Conservation (phyloP, 2,329 filamentous ascomycete species). For the Ophiostoma perfectum region DNA sequence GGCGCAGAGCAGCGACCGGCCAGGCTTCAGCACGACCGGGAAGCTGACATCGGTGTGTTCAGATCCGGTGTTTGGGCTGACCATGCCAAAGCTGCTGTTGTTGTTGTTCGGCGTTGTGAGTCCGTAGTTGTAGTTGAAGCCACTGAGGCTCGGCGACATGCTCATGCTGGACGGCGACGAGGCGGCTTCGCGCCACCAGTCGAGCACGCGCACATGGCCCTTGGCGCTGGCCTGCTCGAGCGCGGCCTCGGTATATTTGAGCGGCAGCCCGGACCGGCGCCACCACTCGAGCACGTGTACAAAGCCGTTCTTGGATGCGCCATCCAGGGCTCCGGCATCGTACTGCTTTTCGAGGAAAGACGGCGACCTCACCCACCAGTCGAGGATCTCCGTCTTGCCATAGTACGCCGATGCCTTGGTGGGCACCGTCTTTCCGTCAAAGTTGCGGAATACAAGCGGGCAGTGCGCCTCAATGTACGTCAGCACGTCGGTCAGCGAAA, state of each 20-base stretch:
- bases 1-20: constrained; percentile 76
- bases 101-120: not conserved
- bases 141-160: constrained; percentile 16
- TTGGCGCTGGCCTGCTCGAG: constrained; percentile 82
- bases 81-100: not conserved
- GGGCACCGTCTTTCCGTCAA: constrained; percentile 77
- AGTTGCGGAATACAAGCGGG: constrained; percentile 74
- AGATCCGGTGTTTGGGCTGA: not conserved
- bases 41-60: not conserved
- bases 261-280: constrained; percentile 64
- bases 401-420: constrained; percentile 86
- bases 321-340: constrained; percentile 76
- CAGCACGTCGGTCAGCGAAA: constrained; percentile 74
- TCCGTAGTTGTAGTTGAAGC: constrained; percentile 33
- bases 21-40: constrained; percentile 62
- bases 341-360: constrained; percentile 85
- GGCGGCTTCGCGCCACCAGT: constrained; percentile 79
- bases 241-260: constrained; percentile 81
- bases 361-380: constrained; percentile 83
- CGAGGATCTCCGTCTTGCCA: constrained; percentile 74
- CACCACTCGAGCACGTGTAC: constrained; percentile 88
- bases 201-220: constrained; percentile 77
- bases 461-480: constrained; percentile 59
- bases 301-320: constrained; percentile 79
- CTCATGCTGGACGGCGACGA: constrained; percentile 31